A percentile compares a stretch with the other conserved stretches of the same genome.
phyloP scores from a whole-genome alignment of 2,329 filamentous ascomycete species.

The Fusarium verticillioides region DNA sequence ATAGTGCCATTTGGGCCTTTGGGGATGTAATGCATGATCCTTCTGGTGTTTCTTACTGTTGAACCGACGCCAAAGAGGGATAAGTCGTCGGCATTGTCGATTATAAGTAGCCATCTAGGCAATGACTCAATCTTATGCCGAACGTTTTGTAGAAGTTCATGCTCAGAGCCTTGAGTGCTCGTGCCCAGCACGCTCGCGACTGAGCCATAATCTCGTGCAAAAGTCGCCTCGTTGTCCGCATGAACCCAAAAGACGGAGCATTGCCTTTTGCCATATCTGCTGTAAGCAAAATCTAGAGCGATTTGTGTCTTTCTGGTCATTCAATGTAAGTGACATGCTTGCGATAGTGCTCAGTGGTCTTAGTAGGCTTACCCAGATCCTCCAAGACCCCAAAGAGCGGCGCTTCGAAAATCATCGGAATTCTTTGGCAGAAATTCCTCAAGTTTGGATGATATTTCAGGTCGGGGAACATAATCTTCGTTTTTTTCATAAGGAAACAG shows the following conservation, averaged over 20 bases:
- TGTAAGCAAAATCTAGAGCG: constrained; percentile 50
- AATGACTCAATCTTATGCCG: constrained; percentile 29
- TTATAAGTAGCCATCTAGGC: constrained; percentile 45
- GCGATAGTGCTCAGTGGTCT: fast-evolving
- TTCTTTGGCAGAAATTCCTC: background rate
- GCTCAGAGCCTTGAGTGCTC: constrained; percentile 21
- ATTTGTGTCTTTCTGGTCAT: constrained; percentile 51
- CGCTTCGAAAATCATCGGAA: background rate
- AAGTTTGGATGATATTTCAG: background rate
- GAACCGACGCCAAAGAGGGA: constrained; percentile 41
- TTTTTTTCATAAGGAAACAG: constrained; percentile 29
- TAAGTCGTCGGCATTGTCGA: constrained; percentile 51
- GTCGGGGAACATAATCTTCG: constrained; percentile 14
- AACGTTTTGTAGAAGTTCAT: constrained; percentile 35
- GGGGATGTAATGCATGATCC: constrained; percentile 42
- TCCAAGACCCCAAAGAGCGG: constrained; percentile 27
- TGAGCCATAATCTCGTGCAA: constrained; percentile 46
- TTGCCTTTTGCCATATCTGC: constrained; percentile 21
- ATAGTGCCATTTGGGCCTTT: constrained; percentile 41
- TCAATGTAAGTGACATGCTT: background rate
- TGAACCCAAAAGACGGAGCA: constrained; percentile 54
- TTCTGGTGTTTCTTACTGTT: background rate
- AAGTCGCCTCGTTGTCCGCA: constrained; percentile 48
- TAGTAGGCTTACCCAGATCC: constrained; percentile 24
- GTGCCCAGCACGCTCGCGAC: constrained; percentile 46